phyloP scores from a whole-genome alignment of 371 early-diverging fungal species.

The Saksenaea vasiformis region DNA sequence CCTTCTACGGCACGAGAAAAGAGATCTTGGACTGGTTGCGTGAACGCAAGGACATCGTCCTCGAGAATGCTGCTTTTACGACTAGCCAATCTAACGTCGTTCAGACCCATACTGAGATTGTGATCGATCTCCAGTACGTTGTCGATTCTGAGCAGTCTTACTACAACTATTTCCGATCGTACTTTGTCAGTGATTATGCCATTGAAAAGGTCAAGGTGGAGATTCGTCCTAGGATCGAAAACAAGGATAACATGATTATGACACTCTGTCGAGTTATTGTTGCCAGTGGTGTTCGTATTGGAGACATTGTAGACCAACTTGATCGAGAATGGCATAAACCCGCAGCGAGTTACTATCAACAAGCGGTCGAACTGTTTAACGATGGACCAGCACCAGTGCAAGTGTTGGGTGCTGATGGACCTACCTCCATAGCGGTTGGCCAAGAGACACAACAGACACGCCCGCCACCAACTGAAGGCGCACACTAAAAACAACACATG shows the following conservation, averaged over 20 bases:
- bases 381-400: conserved; percentile 39
- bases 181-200: conserved; percentile 38
- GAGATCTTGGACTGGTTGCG: conserved; percentile 47
- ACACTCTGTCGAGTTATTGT: conserved; percentile 34
- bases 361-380: conserved; percentile 33
- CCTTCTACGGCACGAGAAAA: conserved; percentile 47
- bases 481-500: background rate
- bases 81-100: conserved; percentile 17
- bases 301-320: conserved; percentile 37
- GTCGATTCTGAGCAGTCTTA: conserved; percentile 40
- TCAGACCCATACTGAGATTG: conserved; percentile 37
- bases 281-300: conserved; percentile 29
- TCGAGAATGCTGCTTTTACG: conserved; percentile 35
- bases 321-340: conserved; percentile 44
- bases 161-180: conserved; percentile 32
- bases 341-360: conserved; percentile 30
- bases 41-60: conserved; percentile 23
- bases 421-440: conserved; percentile 20
- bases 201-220: conserved; percentile 43
- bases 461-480: background rate
- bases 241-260: conserved; percentile 36
- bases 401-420: conserved; percentile 41
- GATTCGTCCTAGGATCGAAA: conserved; percentile 41
- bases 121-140: conserved; percentile 39
- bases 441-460: background rate